Evolutionary conservation across 805 yeast species (phyloP).

Genomic region (Metschnikowia sp.): DNA sequence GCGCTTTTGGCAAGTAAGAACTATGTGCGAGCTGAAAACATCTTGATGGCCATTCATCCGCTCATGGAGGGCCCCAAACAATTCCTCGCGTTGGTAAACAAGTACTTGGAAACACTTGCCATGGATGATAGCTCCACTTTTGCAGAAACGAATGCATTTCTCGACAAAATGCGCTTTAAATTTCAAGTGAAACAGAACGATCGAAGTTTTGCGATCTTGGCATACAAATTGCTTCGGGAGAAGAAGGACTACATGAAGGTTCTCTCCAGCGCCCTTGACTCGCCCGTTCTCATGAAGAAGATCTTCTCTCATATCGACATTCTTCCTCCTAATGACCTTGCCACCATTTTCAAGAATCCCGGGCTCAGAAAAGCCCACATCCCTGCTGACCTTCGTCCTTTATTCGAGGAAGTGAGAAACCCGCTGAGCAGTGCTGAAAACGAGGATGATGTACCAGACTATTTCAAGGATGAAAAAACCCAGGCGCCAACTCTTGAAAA

Average conservation of each 20-base stretch:
- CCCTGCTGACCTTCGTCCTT: slow-evolving; percentile 31
- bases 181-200: slow-evolving; percentile 41
- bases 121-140: slow-evolving; percentile 38
- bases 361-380: slow-evolving; percentile 26
- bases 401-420: slow-evolving; percentile 26
- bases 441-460: slow-evolving; percentile 18
- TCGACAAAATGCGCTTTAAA: slow-evolving; percentile 27
- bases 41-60: slow-evolving; percentile 59
- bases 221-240: slow-evolving; percentile 36
- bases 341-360: slow-evolving; percentile 26
- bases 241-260: slow-evolving; percentile 12
- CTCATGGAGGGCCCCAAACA: slow-evolving; percentile 39
- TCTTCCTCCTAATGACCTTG: slow-evolving; percentile 47
- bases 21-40: slow-evolving; percentile 64
- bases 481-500: slow-evolving; percentile 47
- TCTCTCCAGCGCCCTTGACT: slow-evolving; percentile 10
- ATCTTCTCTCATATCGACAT: slow-evolving; percentile 50
- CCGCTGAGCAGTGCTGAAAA: slow-evolving; percentile 4
- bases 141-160: slow-evolving; percentile 42
- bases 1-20: slow-evolving; percentile 69
- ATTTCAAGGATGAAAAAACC: slow-evolving; percentile 29
- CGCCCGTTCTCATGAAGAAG: slow-evolving; percentile 20
- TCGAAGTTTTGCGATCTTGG: slow-evolving; percentile 57
- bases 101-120: slow-evolving; percentile 48
- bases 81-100: slow-evolving; percentile 66